Evolutionary conservation across 306 rosid species (phyloP), one percentile per base, ranked within the genome.

Genomic region (Sphenostylis stenocarpa): DNA sequence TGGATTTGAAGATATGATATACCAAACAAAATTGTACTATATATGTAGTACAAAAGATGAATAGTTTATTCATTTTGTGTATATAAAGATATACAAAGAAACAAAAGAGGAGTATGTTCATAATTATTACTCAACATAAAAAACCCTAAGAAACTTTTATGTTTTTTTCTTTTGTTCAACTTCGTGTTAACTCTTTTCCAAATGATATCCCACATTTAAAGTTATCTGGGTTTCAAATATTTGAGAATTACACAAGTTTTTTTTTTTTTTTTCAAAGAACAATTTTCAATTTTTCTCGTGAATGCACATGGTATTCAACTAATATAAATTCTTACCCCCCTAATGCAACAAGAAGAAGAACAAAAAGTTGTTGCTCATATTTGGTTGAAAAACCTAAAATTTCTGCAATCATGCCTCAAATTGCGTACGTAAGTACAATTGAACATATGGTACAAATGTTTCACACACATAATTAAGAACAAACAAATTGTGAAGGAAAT

Each of bases 401-500:
- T 51, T 52, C 21, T 52, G n/a, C 9, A 16, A 55, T 28, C 58
- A 38, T 55, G 53, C 38, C 6, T 38, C 12, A 49, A 11, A 64
- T 63, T 21, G 39, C 45, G 13, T 20, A 33, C 9, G 5, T n/a
- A 63, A 36, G 72, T 21, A 24, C 72, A 62, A 33, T n/a, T 15
- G 21, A 4, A 57, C 13, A 14, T 0, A 34, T 36, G 26, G 39
- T 52, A 65, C 16, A 41, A 4, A 6, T 43, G 17, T 38, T 38
- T 1, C 5, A 12, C 6, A 6, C 3, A 52, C 2, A 52, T 16
- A n/a, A n/a, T n/a, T n/a, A 67, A 29, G 60, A 56, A 41, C 7
- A 63, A 21, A 48, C 21, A 67, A 76, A 60, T 41, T 53, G 17
- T 0, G 57, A 39, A 77, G 24, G 75, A 41, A 77, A 67, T 41